These are phyloP conservation scores for Mycena rosella DNA, from an alignment of 768 basidiomycete genomes.

Conservation along the genomic window DNA sequence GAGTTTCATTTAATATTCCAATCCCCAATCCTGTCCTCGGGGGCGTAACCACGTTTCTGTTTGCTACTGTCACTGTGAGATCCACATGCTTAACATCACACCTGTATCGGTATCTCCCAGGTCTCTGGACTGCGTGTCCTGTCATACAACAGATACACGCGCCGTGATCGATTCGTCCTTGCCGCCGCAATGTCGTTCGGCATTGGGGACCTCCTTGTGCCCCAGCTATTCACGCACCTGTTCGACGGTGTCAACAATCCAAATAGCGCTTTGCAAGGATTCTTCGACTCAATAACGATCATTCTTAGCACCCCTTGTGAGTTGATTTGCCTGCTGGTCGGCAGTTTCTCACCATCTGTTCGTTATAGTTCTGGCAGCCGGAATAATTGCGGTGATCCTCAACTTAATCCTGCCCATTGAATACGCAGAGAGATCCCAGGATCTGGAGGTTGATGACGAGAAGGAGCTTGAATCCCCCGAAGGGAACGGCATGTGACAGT, in stretches of 20 bases:
- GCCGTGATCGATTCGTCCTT: slow-evolving; percentile 77
- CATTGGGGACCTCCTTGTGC: slow-evolving; percentile 77
- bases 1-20: neutral
- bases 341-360: neutral
- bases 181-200: slow-evolving; percentile 79
- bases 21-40: slow-evolving; percentile 85
- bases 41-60: slow-evolving; percentile 89
- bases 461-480: neutral
- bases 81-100: neutral
- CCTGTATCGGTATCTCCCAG: neutral
- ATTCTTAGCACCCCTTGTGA: slow-evolving; percentile 85
- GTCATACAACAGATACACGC: slow-evolving; percentile 55
- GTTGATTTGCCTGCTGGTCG: slow-evolving; percentile 38
- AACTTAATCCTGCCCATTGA: neutral
- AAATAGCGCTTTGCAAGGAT: slow-evolving; percentile 69
- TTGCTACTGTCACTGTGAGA: slow-evolving; percentile 70
- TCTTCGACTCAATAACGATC: slow-evolving; percentile 85
- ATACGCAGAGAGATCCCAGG: neutral
- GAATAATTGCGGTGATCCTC: neutral
- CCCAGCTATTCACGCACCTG: slow-evolving; percentile 71
- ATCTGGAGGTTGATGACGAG: neutral
- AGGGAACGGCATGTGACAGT: too few relatives aligned
- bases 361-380: neutral
- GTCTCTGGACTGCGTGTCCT: slow-evolving; percentile 40
- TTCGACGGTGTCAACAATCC: slow-evolving; percentile 72